Percentiles rank a stretch among this genome's conserved stretches.
phyloP scores from a whole-genome alignment of 1,284 basidiomycete species.

The Ceratobasidium sp. region DNA sequence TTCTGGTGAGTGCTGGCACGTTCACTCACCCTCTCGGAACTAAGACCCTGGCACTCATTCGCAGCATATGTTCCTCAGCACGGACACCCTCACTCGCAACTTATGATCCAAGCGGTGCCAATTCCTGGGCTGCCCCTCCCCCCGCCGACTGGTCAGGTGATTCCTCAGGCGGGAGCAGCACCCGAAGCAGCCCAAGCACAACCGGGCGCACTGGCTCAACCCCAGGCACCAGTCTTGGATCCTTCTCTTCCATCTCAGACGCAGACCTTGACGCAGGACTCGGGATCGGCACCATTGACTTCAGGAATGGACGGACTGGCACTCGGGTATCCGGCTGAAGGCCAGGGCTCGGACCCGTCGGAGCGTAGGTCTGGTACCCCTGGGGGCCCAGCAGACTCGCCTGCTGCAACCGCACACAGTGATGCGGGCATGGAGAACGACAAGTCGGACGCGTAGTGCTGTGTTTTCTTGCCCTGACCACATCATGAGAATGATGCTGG shows the following conservation, averaged over 20 bases:
- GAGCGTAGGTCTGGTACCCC: conserved; percentile 36
- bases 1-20: conserved; percentile 21
- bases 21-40: conserved; percentile 33
- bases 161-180: conserved; percentile 12
- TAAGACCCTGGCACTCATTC: conserved; percentile 39
- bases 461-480: not conserved
- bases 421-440: conserved; percentile 7
- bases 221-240: conserved; percentile 34
- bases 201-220: conserved; percentile 18
- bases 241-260: conserved; percentile 41
- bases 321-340: conserved; percentile 30
- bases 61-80: conserved; percentile 42
- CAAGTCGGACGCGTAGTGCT: conserved; percentile 4
- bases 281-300: conserved; percentile 37
- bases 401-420: not conserved
- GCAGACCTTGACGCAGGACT: conserved; percentile 39
- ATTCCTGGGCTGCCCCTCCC: conserved; percentile 21
- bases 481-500: not conserved
- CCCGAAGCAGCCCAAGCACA: conserved; percentile 22
- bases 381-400: conserved; percentile 4
- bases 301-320: conserved; percentile 26
- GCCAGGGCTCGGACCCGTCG: conserved; percentile 12
- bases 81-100: conserved; percentile 40
- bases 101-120: conserved; percentile 40
- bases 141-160: not conserved